Conservation (phyloP, 768 basidiomycete genomes). For the Sporobolomyces pararoseus region DNA sequence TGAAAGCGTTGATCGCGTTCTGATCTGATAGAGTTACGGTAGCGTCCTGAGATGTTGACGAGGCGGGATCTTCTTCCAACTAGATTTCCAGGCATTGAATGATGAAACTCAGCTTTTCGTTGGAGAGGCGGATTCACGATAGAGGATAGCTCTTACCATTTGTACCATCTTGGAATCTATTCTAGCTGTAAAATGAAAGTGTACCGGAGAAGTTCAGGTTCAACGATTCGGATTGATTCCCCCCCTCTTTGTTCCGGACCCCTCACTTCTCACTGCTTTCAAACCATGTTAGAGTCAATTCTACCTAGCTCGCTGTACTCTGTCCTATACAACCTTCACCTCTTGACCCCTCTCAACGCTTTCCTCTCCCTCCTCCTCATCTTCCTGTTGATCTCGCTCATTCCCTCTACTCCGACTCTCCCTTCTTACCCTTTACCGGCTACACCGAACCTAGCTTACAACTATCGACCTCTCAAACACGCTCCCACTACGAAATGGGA, state of each 20-base stretch:
- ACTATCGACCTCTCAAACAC: conserved; percentile 84
- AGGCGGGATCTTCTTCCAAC: conserved; percentile 13
- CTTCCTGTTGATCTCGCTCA: not conserved
- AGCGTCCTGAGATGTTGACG: not conserved
- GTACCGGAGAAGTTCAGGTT: not conserved
- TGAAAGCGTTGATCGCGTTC: conserved; percentile 51
- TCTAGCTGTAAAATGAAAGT: not conserved
- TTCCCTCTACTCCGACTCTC: conserved; percentile 17
- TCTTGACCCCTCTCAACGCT: conserved; percentile 11
- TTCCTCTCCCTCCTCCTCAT: conserved; percentile 4
- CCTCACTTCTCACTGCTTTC: not conserved
- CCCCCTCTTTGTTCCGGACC: not conserved
- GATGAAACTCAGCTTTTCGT: not conserved
- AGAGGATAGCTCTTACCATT: conserved; percentile 5
- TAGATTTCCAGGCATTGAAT: not conserved
- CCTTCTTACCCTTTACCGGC: conserved; percentile 14
- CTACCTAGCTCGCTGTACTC: not conserved
- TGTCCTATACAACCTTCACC: not conserved
- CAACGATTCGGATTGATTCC: not conserved
- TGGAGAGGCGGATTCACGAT: not conserved
- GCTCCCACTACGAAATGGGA: conserved; percentile 72
- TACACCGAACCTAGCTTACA: conserved; percentile 58
- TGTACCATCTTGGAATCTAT: not conserved
- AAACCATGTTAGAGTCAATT: not conserved
- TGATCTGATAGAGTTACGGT: conserved; percentile 48